Evolutionary conservation across 257 asterid genomes (phyloP), one percentile per base, ranked within the genome.

Genomic region (Solanum ossicruentum): DNA sequence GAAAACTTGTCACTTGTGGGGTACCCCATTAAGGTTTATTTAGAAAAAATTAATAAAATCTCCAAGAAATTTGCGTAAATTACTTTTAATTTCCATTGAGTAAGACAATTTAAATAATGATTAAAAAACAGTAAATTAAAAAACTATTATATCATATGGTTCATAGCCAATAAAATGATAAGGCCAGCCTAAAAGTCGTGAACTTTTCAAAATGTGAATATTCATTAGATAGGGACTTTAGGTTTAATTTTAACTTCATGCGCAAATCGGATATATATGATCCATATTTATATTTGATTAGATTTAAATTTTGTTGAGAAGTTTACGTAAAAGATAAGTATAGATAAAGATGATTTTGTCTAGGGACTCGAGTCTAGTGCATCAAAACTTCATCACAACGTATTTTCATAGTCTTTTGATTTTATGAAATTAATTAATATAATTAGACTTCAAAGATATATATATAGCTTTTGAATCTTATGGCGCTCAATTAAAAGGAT

Each of bases 351-450:
- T 2, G 0, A 12, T 0, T 63, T 23, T 13, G 2, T 26, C 2
- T 0, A 2, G 0, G 12, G 1, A 6, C 0, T 23, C 16, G 0
- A 23, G 0, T 0, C 3, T 1, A 3, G 21, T 0, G 21, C 26
- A 7, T 63, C 23, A 61, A 0, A n/a, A 10, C 3, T 60, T 12
- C 9, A 57, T 18, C 0, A 18, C 8, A 57, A 18, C 20, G 0
- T 1, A 1, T 57, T 57, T 3, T 3, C 6, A 36, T 36, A 36
- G 36, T 32, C 36, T 3, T 12, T 12, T 12, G 6, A 51, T 51
- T 51, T 54, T 54, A 54, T 54, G 8, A 3, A 12, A 15, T 54
- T 11, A 10, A 49, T 54, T 13, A 16, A 6, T 54, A 1, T 15
- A 54, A 54, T 16, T 54, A 16, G 58, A 15, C 20, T 13, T 13